Conservation (phyloP, 495 filamentous ascomycete genomes). For the Aspergillus campestris region DNA sequence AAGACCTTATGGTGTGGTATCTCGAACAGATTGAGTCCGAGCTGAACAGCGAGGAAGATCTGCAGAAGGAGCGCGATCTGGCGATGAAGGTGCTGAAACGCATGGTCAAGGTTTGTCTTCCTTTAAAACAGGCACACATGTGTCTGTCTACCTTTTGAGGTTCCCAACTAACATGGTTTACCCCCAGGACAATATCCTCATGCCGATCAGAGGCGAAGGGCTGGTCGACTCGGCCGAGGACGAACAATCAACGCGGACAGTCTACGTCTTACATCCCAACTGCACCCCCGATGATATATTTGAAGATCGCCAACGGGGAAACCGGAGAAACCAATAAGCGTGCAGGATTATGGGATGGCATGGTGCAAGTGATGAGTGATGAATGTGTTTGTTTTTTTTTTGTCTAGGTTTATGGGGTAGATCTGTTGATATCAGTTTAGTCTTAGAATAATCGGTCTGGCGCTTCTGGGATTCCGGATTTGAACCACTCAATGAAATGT, state of each 20-base stretch:
- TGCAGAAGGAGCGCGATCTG: constrained; percentile 65
- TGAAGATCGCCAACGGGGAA: background rate
- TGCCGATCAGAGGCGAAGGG: constrained; percentile 83
- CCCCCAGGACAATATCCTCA: constrained; percentile 76
- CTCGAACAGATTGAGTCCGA: constrained; percentile 87
- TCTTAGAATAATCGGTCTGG: constrained; percentile 9
- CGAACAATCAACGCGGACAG: constrained; percentile 43
- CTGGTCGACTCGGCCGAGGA: constrained; percentile 50
- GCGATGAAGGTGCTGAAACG: constrained; percentile 86
- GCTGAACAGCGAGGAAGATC: constrained; percentile 68
- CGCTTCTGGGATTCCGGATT: constrained; percentile 4
- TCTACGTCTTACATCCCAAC: constrained; percentile 94
- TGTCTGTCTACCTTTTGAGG: too few relatives aligned
- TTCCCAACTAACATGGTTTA: constrained; percentile 2
- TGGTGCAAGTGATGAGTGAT: constrained; percentile 7
- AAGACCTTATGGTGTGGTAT: constrained; percentile 84
- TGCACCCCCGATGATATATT: constrained; percentile 65
- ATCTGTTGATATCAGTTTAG: constrained; percentile 1
- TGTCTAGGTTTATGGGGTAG: constrained; percentile 3
- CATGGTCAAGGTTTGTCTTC: constrained; percentile 79
- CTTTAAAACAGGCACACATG: background rate
- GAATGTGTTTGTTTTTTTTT: constrained; percentile 1
- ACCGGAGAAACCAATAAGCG: background rate
- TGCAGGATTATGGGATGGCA: background rate
- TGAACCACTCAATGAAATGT: background rate